phyloP scores from a whole-genome alignment of 2,329 filamentous ascomycete genomes.

The Penicillium olsonii region DNA sequence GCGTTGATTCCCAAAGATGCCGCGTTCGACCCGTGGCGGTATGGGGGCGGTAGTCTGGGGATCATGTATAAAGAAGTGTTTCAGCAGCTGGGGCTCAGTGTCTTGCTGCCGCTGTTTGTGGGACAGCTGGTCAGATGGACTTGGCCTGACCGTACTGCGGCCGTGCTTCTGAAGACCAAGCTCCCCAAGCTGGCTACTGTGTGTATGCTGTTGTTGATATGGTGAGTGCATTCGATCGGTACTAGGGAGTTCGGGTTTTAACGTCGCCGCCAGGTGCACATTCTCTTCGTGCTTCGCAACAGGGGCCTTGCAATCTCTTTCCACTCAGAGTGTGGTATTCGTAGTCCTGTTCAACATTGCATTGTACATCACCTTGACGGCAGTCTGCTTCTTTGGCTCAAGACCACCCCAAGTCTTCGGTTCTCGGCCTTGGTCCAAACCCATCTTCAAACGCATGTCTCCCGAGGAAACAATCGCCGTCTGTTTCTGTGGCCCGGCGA shows the following conservation, averaged over 20 bases:
- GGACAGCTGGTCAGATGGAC: slow-evolving; percentile 62
- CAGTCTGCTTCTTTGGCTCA: slow-evolving; percentile 54
- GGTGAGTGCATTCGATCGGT: slow-evolving; percentile 44
- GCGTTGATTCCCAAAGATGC: slow-evolving; percentile 51
- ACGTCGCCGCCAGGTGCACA: slow-evolving; percentile 53
- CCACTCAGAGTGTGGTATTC: slow-evolving; percentile 64
- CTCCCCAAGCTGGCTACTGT: slow-evolving; percentile 48
- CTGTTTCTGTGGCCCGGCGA: slow-evolving; percentile 72
- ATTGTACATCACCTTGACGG: slow-evolving; percentile 65
- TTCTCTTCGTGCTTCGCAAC: slow-evolving; percentile 59
- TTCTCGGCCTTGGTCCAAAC: slow-evolving; percentile 18
- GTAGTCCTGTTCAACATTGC: slow-evolving; percentile 68
- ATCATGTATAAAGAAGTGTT: slow-evolving; percentile 68
- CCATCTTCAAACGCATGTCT: slow-evolving; percentile 44
- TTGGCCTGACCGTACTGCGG: slow-evolving; percentile 49
- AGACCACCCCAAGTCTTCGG: slow-evolving; percentile 34
- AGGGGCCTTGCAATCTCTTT: slow-evolving; percentile 60
- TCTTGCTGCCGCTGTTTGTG: slow-evolving; percentile 63
- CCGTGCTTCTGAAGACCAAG: slow-evolving; percentile 55
- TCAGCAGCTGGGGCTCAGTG: slow-evolving; percentile 67
- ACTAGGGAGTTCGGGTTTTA: neutral
- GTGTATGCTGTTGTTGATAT: slow-evolving; percentile 54
- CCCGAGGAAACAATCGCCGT: slow-evolving; percentile 67
- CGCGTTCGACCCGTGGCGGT: slow-evolving; percentile 41
- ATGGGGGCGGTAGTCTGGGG: slow-evolving; percentile 56